Base-by-base conservation (phyloP, 108 stramenopile genomes). In the Skeletonema tropicum region DNA sequence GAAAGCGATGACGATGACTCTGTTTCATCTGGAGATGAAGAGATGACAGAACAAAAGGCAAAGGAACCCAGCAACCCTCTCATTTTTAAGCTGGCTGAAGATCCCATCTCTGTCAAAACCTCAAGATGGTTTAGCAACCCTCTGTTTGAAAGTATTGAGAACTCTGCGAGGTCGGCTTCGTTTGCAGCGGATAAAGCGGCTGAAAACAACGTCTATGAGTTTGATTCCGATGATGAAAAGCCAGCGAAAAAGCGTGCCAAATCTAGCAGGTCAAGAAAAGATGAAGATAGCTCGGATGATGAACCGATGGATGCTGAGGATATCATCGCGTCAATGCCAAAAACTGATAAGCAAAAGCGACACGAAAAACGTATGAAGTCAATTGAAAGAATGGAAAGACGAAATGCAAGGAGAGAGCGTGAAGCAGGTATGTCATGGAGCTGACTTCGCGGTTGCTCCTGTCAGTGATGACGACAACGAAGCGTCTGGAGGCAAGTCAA, bases 321-420 rank as follows among this genome's bases (percentile, higher is more conserved):
- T 29, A 85, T 95, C 7, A 72, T 93, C 64, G 89, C 90, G 0
- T 79, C 80, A 38, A 99, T 99, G 96, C 97, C 98, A 11, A 97
- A 96, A 73, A 99, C 97, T 0, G 99, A 99, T 65, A 98, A 98
- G 65, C 92, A 98, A 74, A 86, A 86, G 32, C 97, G 99, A 23
- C 94, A 97, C 64, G 98, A 98, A 63, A 97, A 97, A 65, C 85
- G 99, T 14, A 63, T 89, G 48, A 98, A 98, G 73, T 92, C 91
- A 30, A 85, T 85, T 59, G 94, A 91, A 46, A 86, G 98, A 5
- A 85, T 96, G 64, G 96, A 97, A 81, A 86, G 97, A 11, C 84
- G 86, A 49, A 84, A 92, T 67, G 87, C 83, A 12, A 85, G 94
- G 39, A 86, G 86, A 32, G 91, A 92, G 17, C 83, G 85, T 32